Base-by-base conservation (phyloP, 345 rosid genomes). In the Camelina sativa region DNA sequence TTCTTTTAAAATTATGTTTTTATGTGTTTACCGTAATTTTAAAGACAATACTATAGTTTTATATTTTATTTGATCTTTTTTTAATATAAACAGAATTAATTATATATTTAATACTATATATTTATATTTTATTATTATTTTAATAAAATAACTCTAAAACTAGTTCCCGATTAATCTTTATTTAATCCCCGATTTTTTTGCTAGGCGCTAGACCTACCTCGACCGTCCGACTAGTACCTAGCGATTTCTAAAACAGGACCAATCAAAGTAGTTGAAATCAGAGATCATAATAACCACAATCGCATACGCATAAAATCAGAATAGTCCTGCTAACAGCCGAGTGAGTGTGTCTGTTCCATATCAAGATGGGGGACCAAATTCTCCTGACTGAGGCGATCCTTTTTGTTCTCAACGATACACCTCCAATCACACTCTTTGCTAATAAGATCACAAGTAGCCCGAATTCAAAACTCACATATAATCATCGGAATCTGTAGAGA, bases 291-390 rank as follows among this genome's bases (percentile, higher is more conserved):
- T 59, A 60, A 67, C 46, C 19, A 59, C 35, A 66, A 62, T 67
- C 73, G 19, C 11, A 62, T 54, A 69, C 70, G 75, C 78, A 74
- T 65, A 72, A 46, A 56, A 57, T 22, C 51, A 65, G 72, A 74
- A 65, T 50, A 35, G 74, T 54, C 51, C 64, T 68, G 79, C 63
- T 48, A 34, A 48, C 25, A 50, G 58, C 32, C 13, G 55, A 70
- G 48, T 62, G 6, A 34, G 72, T 22, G 47, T 46, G 50, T 68
- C 64, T 43, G 57, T 62, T 69, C 69, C 69, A 62, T 44, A 69
- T 69, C 58, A 69, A 69, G 69, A 60, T 22, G 19, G 51, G 72
- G 70, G 75, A 69, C 74, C 64, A 69, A 61, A 62, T 30, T 76
- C 79, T 44, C 47, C 79, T 76, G 79, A 1, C 30, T 28, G 30